A percentile compares a stretch with the other conserved stretches of the same genome.
Evolutionary conservation across 768 basidiomycete species (phyloP).

Genomic region (Astraeus odoratus): DNA sequence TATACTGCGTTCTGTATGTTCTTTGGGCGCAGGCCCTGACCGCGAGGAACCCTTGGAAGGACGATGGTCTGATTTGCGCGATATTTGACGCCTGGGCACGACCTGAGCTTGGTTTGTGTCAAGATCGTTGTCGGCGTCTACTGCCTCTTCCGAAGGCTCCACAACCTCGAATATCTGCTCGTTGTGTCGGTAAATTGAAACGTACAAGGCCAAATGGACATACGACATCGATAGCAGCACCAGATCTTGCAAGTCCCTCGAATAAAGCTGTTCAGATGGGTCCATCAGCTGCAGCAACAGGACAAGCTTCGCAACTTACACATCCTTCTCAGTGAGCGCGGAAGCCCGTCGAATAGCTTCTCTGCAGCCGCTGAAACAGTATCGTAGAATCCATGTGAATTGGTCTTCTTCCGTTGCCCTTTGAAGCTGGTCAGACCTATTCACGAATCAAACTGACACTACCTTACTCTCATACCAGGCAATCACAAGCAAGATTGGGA

Average conservation of each 20-base stretch:
- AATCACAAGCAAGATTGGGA: conserved; percentile 76
- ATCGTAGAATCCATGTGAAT: conserved; percentile 64
- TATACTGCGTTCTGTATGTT: conserved; percentile 1
- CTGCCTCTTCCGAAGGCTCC: conserved; percentile 53
- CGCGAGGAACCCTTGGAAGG: conserved; percentile 23
- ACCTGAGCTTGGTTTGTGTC: conserved; percentile 17
- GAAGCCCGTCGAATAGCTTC: conserved; percentile 64
- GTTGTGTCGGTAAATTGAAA: background rate
- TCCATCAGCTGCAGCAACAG: background rate
- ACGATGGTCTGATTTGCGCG: conserved; percentile 27
- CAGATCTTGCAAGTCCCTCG: conserved; percentile 70
- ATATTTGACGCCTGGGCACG: conserved; percentile 23
- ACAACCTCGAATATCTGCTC: conserved; percentile 73
- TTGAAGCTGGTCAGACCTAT: background rate
- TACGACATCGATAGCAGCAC: conserved; percentile 70
- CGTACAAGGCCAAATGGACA: conserved; percentile 12
- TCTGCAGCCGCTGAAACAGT: conserved; percentile 64
- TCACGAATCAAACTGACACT: background rate
- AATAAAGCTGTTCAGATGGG: conserved; percentile 52
- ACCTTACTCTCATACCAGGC: conserved; percentile 71
- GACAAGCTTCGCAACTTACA: conserved; percentile 38
- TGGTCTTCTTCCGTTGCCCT: conserved; percentile 60
- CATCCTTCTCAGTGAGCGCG: conserved; percentile 65
- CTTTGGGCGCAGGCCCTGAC: conserved; percentile 12
- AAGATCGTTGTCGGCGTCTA: conserved; percentile 41